Base-by-base conservation (phyloP, 176 grass and related monocot species). In the Oryza nivara region DNA sequence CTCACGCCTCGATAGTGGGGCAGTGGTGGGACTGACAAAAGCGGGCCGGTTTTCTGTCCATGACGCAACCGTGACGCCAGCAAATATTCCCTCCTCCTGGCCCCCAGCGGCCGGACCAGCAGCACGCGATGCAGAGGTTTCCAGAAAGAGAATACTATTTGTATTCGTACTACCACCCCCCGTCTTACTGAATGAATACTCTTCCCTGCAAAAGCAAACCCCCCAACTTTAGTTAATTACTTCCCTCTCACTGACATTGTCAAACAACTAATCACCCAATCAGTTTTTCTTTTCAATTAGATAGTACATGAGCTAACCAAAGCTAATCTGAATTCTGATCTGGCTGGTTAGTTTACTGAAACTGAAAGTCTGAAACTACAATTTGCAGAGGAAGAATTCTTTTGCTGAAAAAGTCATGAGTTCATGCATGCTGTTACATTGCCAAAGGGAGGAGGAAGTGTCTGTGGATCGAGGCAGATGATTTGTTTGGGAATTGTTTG, bases 21-120 rank as follows among this genome's bases (percentile, higher is more conserved):
- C 26, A 48, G 64, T 19, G 38, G 84, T 76, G 60, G 48, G 32
- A 73, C 90, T 88, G 87, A 88, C 86, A 90, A 92, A 89, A 90
- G 88, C 76, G 35, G 38, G 20, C 40, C 63, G 11, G 19, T 66
- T 47, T 46, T 70, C 14, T 16, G 56, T 45, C 17, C 0, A 36
- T 95, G 93, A 95, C 83, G 86, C 76, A 1, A 23, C 1, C 2
- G 65, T 92, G 88, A 95, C 82, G 90, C 48, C 11, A 88, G 34
- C 13, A 85, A 84, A 43, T 90, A 86, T 78, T 86, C 73, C 86
- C 34, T 38, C 86, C 34, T 38, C 19, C 52, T 56, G 52, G 54
- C 54, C 54, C 34, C 20, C 80, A 75, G 84, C 79, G 86, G 49
- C 0, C 58, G 14, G 49, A 52, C 49, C 49, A 6, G 49, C 65